phyloP scores from a whole-genome alignment of 208 protist species.

The Leishmania gerbilli region DNA sequence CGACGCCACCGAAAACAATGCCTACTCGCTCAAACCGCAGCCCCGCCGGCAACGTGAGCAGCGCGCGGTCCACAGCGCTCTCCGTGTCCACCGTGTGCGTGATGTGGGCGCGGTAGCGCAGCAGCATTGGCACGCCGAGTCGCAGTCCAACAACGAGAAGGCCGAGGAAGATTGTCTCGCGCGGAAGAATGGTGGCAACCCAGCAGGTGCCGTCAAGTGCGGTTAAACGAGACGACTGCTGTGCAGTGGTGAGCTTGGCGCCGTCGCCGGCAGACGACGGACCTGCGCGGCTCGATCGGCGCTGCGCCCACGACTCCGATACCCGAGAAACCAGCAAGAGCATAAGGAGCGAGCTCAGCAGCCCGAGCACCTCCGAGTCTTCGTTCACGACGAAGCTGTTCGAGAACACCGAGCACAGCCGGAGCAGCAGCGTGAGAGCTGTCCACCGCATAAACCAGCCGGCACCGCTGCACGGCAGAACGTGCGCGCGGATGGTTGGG shows the following conservation, averaged over 20 bases:
- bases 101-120: constrained; percentile 57
- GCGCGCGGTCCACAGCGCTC: constrained; percentile 35
- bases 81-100: constrained; percentile 49
- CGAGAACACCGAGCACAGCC: constrained; percentile 54
- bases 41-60: constrained; percentile 6
- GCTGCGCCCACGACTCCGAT: background rate
- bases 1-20: constrained; percentile 19
- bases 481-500: constrained; percentile 23
- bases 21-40: constrained; percentile 28
- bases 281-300: background rate
- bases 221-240: background rate
- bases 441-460: constrained; percentile 33
- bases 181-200: background rate
- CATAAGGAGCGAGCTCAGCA: constrained; percentile 32
- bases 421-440: constrained; percentile 45
- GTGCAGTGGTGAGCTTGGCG: background rate
- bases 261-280: background rate
- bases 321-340: constrained; percentile 26
- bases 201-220: background rate
- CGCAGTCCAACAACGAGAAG: constrained; percentile 33
- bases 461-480: constrained; percentile 14
- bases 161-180: constrained; percentile 12
- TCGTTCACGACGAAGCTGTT: constrained; percentile 85
- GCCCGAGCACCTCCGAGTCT: constrained; percentile 48
- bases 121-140: constrained; percentile 35